A percentile compares a stretch with the other conserved stretches of the same genome.
phyloP scores from a whole-genome alignment of 352 stramenopile species.

The Phytophthora aleatoria region DNA sequence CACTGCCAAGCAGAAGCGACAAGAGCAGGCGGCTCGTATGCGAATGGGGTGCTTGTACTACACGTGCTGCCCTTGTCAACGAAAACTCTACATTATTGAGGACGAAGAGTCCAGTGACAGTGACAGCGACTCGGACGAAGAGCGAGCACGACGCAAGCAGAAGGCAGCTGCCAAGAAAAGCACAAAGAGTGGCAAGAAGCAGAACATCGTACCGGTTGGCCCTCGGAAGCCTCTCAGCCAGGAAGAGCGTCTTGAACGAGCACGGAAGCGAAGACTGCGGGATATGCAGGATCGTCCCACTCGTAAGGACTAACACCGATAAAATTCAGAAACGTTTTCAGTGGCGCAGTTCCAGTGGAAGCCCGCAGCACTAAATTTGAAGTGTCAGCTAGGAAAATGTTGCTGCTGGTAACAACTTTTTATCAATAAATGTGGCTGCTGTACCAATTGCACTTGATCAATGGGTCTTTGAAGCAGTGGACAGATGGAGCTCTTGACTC shows the following conservation, averaged over 20 bases:
- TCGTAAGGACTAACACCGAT: conserved; percentile 47
- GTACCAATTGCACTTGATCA: no score
- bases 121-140: conserved; percentile 43
- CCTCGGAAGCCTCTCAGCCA: conserved; percentile 69
- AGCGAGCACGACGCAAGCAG: conserved; percentile 26
- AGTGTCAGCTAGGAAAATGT: no score
- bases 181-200: conserved; percentile 40
- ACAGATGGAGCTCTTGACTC: no score
- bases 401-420: no score
- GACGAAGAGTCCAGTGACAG: conserved; percentile 43
- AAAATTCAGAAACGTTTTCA: no score
- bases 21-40: conserved; percentile 60
- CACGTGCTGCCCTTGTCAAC: conserved; percentile 66
- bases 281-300: conserved; percentile 76
- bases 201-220: conserved; percentile 61
- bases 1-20: conserved; percentile 50
- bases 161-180: conserved; percentile 8
- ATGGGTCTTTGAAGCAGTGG: no score
- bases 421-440: no score
- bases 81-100: conserved; percentile 62
- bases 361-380: no score
- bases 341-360: no score
- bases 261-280: conserved; percentile 57
- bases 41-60: conserved; percentile 74
- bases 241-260: conserved; percentile 67